Evolutionary conservation across 805 yeast genomes (phyloP), one percentile per base, ranked within the genome.

Genomic region (Spathaspora passalidarum): DNA sequence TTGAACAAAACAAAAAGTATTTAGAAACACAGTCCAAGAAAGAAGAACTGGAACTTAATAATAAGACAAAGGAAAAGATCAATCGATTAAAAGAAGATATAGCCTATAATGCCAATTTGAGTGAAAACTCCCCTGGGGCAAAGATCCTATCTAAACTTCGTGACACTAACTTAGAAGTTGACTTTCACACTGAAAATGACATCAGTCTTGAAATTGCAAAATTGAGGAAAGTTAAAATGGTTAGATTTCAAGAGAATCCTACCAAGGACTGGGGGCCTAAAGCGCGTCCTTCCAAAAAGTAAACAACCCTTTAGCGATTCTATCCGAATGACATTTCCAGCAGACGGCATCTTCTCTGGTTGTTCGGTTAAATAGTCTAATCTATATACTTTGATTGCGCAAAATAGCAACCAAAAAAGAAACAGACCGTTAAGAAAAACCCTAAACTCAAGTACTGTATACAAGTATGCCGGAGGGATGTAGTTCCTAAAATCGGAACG

Each of bases 201-300:
- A 66, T 79, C 41, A 80, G 90, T 48, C 74, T 69, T 16, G 74
- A 69, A 41, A 67, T 90, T 45, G 81, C 80, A 54, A 71, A 66
- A 45, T 69, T 88, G 44, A 76, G 97, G 57, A 82, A 79, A 51
- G 75, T 88, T 48, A 89, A 89, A 65, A 80, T 92, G 60, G 89
- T 89, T 11, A 76, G 97, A 56, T 92, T 78, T 65, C 99, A 91
- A 62, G 90, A 83, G 59, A 92, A 91, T 59, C 99, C 99, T 13
- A 79, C 89, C 1, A 88, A 87, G 61, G 84, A 88, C 62, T 94
- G 99, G 99, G 99, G 99, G 1, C 99, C 98, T 32, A 88, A 86
- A 68, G 81, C 96, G 2, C 82, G 41, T 23, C 50, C 51, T n/a
- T 39, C 40, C 16, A 21, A 22, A 23, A 39, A 40, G 43, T 32